These are phyloP conservation scores for Penicillium goetzii DNA, from an alignment of 495 filamentous ascomycete genomes.

Conservation along the genomic window DNA sequence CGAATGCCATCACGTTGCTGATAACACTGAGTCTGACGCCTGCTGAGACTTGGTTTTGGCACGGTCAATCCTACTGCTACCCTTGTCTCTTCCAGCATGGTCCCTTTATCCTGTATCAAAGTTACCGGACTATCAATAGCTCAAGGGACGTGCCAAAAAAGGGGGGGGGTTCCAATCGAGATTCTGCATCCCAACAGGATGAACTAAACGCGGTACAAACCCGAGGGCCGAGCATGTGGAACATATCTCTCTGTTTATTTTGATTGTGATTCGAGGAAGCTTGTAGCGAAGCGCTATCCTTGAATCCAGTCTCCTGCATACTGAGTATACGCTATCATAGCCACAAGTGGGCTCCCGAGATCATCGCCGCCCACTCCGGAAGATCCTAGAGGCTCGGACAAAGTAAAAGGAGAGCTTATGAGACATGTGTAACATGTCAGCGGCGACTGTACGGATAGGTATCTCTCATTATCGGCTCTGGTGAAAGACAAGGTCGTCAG, in stretches of 20 bases:
- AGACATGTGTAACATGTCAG: background rate
- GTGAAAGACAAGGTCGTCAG: no score
- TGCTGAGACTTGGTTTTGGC: background rate
- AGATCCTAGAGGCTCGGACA: conserved; percentile 7
- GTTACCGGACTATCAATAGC: conserved; percentile 5
- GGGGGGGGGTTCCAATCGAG: background rate
- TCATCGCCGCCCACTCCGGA: background rate
- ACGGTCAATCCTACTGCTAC: background rate
- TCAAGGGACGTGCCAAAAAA: conserved; percentile 3
- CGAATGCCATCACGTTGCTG: conserved; percentile 35
- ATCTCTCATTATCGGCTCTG: no score
- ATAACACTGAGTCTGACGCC: conserved; percentile 10
- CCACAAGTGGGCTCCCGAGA: conserved; percentile 7
- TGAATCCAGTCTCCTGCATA: conserved; percentile 25
- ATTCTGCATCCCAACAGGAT: conserved; percentile 21
- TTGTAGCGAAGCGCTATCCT: conserved; percentile 16
- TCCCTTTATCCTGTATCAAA: background rate
- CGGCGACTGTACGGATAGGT: background rate
- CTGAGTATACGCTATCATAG: conserved; percentile 22
- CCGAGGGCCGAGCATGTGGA: conserved; percentile 21
- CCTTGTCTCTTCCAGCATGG: background rate
- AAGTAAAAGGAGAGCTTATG: background rate
- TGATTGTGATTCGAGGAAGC: conserved; percentile 20
- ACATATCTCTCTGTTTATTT: background rate
- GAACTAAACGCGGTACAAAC: conserved; percentile 28